These are phyloP conservation scores for Fusarium napiforme DNA, from an alignment of 2,329 filamentous ascomycete genomes.

Conservation along the genomic window DNA sequence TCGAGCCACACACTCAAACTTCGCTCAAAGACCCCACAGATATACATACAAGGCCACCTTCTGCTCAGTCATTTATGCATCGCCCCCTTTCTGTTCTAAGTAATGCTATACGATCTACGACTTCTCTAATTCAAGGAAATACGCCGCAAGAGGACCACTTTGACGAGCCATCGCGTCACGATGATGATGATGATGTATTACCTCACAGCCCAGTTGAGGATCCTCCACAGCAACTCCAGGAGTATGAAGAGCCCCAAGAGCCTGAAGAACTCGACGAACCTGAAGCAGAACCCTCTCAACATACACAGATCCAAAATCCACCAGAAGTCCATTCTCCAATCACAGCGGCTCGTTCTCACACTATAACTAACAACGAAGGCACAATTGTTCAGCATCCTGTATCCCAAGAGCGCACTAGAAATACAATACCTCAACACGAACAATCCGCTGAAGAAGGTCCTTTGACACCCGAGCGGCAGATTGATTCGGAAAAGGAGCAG, in stretches of 20 bases:
- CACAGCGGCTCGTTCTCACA: not conserved
- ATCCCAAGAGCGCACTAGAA: slow-evolving; percentile 1
- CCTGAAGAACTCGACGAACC: slow-evolving; percentile 5
- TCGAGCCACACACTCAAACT: slow-evolving; percentile 2
- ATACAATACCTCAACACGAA: not conserved
- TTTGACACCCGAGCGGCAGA: slow-evolving; percentile 10
- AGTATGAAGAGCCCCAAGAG: not conserved
- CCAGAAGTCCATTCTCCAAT: slow-evolving; percentile 5
- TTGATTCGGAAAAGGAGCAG: slow-evolving; percentile 30
- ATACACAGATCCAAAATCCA: not conserved
- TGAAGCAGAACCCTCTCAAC: slow-evolving; percentile 2
- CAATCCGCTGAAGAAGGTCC: slow-evolving; percentile 6
- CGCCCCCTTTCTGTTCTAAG: slow-evolving; percentile 14
- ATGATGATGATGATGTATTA: not conserved
- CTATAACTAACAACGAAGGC: slow-evolving; percentile 8
- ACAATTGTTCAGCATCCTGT: slow-evolving; percentile 8
- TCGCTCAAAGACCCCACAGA: slow-evolving; percentile 15
- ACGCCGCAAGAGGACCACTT: not conserved
- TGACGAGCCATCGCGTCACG: not conserved
- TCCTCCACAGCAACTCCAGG: not conserved
- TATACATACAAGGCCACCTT: not conserved
- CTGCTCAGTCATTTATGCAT: slow-evolving; percentile 23
- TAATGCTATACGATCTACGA: slow-evolving; percentile 16
- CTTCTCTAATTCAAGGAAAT: slow-evolving; percentile 11
- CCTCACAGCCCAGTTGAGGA: slow-evolving; percentile 3